These are phyloP conservation scores for Agastache rugosa DNA, from an alignment of 257 asterid genomes.

Conservation along the genomic window DNA sequence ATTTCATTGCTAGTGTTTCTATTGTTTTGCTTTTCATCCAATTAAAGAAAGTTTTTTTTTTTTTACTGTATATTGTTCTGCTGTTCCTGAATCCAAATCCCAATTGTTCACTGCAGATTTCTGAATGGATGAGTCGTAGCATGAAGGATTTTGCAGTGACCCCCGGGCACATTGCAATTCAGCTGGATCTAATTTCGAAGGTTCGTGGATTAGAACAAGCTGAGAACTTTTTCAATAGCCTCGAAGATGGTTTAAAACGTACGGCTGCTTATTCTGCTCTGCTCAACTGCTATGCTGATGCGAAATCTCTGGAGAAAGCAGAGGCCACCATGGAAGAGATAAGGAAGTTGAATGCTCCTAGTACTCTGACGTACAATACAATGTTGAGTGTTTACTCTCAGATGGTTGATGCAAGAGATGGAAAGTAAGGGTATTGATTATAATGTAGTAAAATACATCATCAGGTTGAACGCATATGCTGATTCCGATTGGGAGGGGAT, in stretches of 20 bases:
- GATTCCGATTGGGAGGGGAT: conserved; percentile 42
- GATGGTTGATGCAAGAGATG: conserved; percentile 48
- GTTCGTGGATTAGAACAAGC: conserved; percentile 40
- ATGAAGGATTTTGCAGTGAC: conserved; percentile 26
- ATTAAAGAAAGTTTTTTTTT: too few relatives aligned
- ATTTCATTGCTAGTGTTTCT: background rate
- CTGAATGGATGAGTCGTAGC: conserved; percentile 34
- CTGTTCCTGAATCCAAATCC: background rate
- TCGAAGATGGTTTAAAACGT: conserved; percentile 10
- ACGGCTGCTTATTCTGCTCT: conserved; percentile 33
- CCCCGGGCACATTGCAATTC: conserved; percentile 29
- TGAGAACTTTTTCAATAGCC: conserved; percentile 36
- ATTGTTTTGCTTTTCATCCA: background rate
- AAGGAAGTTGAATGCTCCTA: background rate
- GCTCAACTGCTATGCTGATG: conserved; percentile 34
- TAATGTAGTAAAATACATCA: conserved; percentile 38
- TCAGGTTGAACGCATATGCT: conserved; percentile 44
- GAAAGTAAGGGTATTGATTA: conserved; percentile 44
- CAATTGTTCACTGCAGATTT: conserved; percentile 20
- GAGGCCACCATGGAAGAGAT: conserved; percentile 39
- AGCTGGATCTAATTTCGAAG: conserved; percentile 39
- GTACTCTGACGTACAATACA: conserved; percentile 36
- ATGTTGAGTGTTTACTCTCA: conserved; percentile 50
- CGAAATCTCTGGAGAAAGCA: conserved; percentile 36
- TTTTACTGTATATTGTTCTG: background rate